Conservation (phyloP, 352 stramenopile species). For the Phytophthora palmivora region DNA sequence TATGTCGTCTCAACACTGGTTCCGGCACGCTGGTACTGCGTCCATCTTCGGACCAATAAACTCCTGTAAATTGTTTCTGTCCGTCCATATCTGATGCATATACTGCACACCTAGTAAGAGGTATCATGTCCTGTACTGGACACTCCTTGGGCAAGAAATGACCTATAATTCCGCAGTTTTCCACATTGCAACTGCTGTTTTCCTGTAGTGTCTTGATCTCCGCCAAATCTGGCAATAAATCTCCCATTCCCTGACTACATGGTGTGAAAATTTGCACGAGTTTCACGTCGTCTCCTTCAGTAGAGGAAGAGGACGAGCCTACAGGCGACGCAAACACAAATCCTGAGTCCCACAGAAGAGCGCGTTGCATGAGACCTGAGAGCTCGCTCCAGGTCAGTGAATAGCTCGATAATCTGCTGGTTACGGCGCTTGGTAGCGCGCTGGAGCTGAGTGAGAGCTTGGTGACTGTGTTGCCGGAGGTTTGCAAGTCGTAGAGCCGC, state of each 20-base stretch:
- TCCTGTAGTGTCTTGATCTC: constrained; percentile 35
- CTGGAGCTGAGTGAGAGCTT: constrained; percentile 44
- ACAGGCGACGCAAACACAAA: constrained; percentile 54
- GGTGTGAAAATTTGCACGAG: constrained; percentile 70
- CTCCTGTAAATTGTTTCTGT: constrained; percentile 39
- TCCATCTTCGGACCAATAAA: constrained; percentile 73
- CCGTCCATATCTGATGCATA: constrained; percentile 38
- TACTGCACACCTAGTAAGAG: constrained; percentile 55
- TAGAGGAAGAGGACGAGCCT: constrained; percentile 9
- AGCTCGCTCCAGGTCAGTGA: constrained; percentile 48
- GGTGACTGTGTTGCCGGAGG: constrained; percentile 25
- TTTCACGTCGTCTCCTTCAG: constrained; percentile 16
- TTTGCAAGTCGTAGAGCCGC: constrained; percentile 54
- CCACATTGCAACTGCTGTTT: constrained; percentile 39
- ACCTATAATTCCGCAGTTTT: constrained; percentile 63
- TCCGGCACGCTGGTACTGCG: constrained; percentile 53
- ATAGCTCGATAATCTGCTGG: constrained; percentile 34
- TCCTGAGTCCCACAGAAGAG: constrained; percentile 75
- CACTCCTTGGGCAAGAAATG: constrained; percentile 54
- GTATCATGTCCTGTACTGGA: constrained; percentile 36
- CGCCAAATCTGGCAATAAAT: constrained; percentile 57
- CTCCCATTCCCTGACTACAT: constrained; percentile 64
- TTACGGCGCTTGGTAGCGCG: constrained; percentile 43
- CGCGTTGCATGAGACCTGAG: constrained; percentile 70
- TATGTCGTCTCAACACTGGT: constrained; percentile 64